phyloP scores from a whole-genome alignment of 1,284 basidiomycete species.

The Rhodotorula sp. region DNA sequence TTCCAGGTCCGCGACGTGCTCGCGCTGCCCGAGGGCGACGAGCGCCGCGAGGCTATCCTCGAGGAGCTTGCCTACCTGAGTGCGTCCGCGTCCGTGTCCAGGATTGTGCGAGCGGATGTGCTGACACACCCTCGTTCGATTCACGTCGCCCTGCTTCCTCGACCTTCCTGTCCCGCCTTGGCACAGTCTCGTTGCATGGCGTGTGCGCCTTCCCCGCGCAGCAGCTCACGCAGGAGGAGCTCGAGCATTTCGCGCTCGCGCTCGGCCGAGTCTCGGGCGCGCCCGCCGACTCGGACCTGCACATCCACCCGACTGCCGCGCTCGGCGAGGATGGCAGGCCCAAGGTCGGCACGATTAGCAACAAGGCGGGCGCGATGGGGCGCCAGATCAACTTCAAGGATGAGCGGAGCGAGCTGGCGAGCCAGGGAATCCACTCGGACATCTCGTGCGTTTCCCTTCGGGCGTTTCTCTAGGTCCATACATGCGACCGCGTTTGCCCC shows the following conservation, averaged over 20 bases:
- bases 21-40: conserved; percentile 19
- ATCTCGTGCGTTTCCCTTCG: conserved; percentile 2
- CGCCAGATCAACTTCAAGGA: conserved; percentile 41
- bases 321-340: conserved; percentile 49
- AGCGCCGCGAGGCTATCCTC: conserved; percentile 18
- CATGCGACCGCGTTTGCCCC: conserved; percentile 40
- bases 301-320: conserved; percentile 66
- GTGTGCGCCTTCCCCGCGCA: conserved; percentile 72
- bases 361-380: conserved; percentile 27
- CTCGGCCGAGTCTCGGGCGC: conserved; percentile 63
- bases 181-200: conserved; percentile 63
- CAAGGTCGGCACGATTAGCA: conserved; percentile 43
- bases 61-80: conserved; percentile 33
- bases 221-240: conserved; percentile 52
- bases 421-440: conserved; percentile 22
- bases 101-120: fast-evolving
- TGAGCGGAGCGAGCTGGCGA: conserved; percentile 32
- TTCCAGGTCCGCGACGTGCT: conserved; percentile 30
- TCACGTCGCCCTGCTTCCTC: not conserved
- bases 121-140: not conserved
- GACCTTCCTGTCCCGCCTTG: conserved; percentile 20
- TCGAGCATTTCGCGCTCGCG: conserved; percentile 52
- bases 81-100: not conserved
- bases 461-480: not conserved
- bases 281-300: conserved; percentile 60